Evolutionary conservation across 306 rosid species (phyloP).

Genomic region (Casuarina glauca): DNA sequence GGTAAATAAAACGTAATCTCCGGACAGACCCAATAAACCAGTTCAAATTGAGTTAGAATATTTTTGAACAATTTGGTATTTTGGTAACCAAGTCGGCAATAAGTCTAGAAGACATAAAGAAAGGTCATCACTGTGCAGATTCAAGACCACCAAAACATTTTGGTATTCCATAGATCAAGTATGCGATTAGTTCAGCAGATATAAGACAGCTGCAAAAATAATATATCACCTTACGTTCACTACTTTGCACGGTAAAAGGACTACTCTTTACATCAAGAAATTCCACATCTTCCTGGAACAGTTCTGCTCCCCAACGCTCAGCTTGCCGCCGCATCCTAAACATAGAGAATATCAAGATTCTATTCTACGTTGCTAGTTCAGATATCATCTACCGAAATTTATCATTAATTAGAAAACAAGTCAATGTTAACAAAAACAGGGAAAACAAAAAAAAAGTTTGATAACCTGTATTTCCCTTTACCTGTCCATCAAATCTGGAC

Average conservation of each 20-base stretch:
- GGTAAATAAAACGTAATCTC: background rate
- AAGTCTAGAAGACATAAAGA: slow-evolving; percentile 2
- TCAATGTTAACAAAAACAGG: background rate
- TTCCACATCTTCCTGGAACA: slow-evolving; percentile 93
- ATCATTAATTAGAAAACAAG: slow-evolving; percentile 12
- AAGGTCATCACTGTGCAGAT: slow-evolving; percentile 2
- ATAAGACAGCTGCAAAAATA: slow-evolving; percentile 23
- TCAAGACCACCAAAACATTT: slow-evolving; percentile 10
- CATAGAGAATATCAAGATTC: slow-evolving; percentile 15
- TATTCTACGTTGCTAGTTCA: slow-evolving; percentile 8
- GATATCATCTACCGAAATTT: background rate
- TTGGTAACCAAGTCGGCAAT: background rate
- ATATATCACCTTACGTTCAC: slow-evolving; percentile 91
- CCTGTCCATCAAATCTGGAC: slow-evolving; percentile 99
- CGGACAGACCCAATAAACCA: background rate
- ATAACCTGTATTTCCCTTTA: slow-evolving; percentile 25
- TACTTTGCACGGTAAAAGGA: slow-evolving; percentile 85
- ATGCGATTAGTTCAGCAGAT: slow-evolving; percentile 7
- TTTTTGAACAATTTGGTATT: background rate
- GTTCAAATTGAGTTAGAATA: background rate
- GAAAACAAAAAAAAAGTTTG: slow-evolving; percentile 3
- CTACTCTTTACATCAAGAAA: slow-evolving; percentile 62
- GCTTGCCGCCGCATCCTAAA: slow-evolving; percentile 68
- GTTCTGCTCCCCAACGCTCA: slow-evolving; percentile 96
- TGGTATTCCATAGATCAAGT: slow-evolving; percentile 11